Conservation (phyloP, 163 green algal species). For the Scenedesmus sp. region DNA sequence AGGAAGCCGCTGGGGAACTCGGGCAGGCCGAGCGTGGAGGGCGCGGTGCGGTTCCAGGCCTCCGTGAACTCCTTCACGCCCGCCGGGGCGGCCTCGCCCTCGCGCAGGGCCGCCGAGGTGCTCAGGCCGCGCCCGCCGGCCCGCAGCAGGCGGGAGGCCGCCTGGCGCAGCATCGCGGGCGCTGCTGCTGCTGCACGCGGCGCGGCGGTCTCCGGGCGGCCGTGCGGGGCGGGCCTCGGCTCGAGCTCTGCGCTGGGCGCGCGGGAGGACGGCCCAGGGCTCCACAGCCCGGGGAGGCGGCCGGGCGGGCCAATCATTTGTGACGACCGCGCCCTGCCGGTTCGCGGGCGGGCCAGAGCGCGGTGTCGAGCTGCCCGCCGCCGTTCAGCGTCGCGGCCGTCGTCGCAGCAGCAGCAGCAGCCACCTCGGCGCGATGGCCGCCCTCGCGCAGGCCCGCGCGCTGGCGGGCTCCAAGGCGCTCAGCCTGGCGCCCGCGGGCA, state of each 20-base stretch:
- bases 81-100: slow-evolving; percentile 57
- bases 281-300: no score
- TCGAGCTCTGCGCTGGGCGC: no score
- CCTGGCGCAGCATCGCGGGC: slow-evolving; percentile 32
- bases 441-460: slow-evolving; percentile 24
- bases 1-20: slow-evolving; percentile 75
- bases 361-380: no score
- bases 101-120: slow-evolving; percentile 48
- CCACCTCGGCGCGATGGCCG: slow-evolving; percentile 35
- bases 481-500: not conserved
- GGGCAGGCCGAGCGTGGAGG: slow-evolving; percentile 64
- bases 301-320: no score
- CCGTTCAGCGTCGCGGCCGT: no score
- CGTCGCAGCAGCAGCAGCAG: no score
- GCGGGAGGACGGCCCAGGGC: no score
- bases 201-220: no score
- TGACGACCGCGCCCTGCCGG: no score
- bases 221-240: no score
- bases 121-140: slow-evolving; percentile 46
- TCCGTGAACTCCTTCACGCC: slow-evolving; percentile 67
- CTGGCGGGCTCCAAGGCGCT: slow-evolving; percentile 34
- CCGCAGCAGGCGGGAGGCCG: slow-evolving; percentile 5
- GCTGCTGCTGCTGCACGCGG: no score
- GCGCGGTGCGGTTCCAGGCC: slow-evolving; percentile 60
- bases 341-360: no score